phyloP scores from a whole-genome alignment of 2,329 filamentous ascomycete species.

The Cladosporium phlei region DNA sequence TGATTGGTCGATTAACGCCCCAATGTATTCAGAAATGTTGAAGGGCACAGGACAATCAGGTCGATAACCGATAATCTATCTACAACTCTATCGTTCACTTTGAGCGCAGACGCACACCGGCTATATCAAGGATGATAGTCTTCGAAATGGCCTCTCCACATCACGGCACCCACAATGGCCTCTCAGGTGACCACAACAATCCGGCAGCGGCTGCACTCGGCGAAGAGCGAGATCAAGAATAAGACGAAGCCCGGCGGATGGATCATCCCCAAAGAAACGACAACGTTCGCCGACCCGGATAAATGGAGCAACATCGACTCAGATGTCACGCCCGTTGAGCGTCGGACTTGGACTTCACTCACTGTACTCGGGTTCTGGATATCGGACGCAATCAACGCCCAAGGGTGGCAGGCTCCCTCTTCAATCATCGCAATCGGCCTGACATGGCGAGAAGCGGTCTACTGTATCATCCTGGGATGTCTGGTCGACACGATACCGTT shows the following conservation, averaged over 20 bases:
- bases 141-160: neutral
- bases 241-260: conserved; percentile 38
- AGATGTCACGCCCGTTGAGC: conserved; percentile 43
- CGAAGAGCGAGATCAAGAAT: conserved; percentile 31
- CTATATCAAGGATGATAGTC: neutral
- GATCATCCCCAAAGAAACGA: conserved; percentile 37
- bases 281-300: conserved; percentile 32
- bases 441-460: conserved; percentile 38
- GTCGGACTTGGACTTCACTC: conserved; percentile 42
- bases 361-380: conserved; percentile 45
- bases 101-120: neutral
- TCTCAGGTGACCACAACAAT: conserved; percentile 20
- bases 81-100: neutral
- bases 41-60: too few species aligned
- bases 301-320: conserved; percentile 42
- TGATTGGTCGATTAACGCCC: neutral
- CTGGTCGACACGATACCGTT: conserved; percentile 28
- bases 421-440: conserved; percentile 45
- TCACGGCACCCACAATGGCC: neutral
- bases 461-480: conserved; percentile 31
- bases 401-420: conserved; percentile 43
- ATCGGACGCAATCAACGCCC: conserved; percentile 42
- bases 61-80: conserved; percentile 1
- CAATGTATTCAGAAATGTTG: too few species aligned
- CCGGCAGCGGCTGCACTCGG: conserved; percentile 26